A percentile compares a stretch with the other conserved stretches of the same genome.
Conservation (phyloP, 768 basidiomycete genomes). For the Lactarius indigo region DNA sequence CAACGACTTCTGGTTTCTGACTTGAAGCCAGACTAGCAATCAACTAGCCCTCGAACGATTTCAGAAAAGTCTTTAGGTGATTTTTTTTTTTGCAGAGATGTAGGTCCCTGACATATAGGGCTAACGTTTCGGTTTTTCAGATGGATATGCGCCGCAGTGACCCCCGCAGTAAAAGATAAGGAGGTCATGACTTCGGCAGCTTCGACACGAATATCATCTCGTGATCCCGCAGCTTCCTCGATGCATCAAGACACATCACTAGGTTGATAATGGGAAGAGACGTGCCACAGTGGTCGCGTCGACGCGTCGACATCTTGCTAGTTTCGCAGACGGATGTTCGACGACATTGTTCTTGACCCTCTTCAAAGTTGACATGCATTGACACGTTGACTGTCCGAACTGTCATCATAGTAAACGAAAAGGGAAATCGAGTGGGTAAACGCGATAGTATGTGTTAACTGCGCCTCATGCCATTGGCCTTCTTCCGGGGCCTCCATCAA, state of each 20-base stretch:
- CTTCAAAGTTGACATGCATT: constrained; percentile 46
- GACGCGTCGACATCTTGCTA: constrained; percentile 45
- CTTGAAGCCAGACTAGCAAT: no score
- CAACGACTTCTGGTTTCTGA: no score
- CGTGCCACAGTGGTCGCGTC: background rate
- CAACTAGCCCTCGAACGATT: no score
- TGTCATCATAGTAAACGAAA: constrained; percentile 26
- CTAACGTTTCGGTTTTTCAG: no score
- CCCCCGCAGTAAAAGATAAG: constrained; percentile 44
- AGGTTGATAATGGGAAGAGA: constrained; percentile 39
- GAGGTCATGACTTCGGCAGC: constrained; percentile 74
- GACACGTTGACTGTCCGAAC: constrained; percentile 31
- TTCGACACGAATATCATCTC: constrained; percentile 59
- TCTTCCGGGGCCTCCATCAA: background rate
- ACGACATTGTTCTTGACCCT: constrained; percentile 72
- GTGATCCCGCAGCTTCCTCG: constrained; percentile 34
- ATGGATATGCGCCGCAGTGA: background rate
- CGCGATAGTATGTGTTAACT: background rate
- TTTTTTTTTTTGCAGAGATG: no score
- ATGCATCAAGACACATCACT: constrained; percentile 54
- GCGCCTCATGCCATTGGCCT: background rate
- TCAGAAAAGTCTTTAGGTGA: no score
- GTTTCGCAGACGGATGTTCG: constrained; percentile 73
- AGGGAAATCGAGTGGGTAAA: background rate
- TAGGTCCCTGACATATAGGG: no score